Evolutionary conservation across 805 yeast species (phyloP).

Genomic region (Komagataella kurtzmanii): DNA sequence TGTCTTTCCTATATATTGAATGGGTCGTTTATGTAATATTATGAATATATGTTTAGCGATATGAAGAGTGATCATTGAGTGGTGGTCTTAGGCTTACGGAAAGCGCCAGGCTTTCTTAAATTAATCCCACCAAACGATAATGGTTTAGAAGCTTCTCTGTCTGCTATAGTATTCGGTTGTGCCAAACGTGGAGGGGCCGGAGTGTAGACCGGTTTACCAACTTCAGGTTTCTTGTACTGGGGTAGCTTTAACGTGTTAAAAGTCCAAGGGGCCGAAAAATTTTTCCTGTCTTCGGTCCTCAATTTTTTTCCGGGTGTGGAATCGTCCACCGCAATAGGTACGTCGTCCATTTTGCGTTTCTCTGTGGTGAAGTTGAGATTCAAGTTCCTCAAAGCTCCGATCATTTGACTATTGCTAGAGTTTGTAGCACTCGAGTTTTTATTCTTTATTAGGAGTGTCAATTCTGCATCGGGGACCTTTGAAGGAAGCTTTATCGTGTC

Average conservation of each 20-base stretch:
- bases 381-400: neutral
- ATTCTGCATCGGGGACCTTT: slow-evolving; percentile 8
- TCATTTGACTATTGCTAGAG: slow-evolving; percentile 3
- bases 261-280: slow-evolving; percentile 1
- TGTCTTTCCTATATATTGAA: neutral
- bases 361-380: neutral
- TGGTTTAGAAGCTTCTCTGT: neutral
- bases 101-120: slow-evolving; percentile 19
- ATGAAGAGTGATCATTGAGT: neutral
- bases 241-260: slow-evolving; percentile 14
- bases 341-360: neutral
- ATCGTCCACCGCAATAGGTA: neutral
- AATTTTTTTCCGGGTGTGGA: neutral
- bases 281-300: slow-evolving; percentile 2
- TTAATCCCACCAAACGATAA: slow-evolving; percentile 4
- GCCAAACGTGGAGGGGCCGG: neutral
- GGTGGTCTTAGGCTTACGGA: slow-evolving; percentile 12
- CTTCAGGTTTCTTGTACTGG: slow-evolving; percentile 16
- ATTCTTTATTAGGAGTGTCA: slow-evolving; percentile 6
- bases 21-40: neutral
- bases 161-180: neutral
- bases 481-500: slow-evolving; percentile 8
- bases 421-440: neutral
- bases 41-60: neutral
- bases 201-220: neutral